Conservation (phyloP, 2,329 filamentous ascomycete species). For the Helicocarpus griseus region DNA sequence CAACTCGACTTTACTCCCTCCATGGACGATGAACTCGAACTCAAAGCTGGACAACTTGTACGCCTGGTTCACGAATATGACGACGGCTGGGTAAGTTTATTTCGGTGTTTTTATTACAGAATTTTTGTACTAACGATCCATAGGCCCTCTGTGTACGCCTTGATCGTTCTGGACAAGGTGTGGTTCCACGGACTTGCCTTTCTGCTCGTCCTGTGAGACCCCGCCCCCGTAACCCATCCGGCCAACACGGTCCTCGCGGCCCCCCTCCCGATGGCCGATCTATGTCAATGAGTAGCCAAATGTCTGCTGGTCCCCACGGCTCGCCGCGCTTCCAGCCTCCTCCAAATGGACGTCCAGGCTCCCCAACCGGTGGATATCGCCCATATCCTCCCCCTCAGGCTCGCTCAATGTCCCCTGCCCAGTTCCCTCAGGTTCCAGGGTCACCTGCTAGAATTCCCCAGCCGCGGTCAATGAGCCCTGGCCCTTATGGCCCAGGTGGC, state of each 20-base stretch:
- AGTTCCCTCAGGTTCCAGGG: slow-evolving; percentile 22
- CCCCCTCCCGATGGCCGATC: slow-evolving; percentile 23
- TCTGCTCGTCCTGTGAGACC: slow-evolving; percentile 88
- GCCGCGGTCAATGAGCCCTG: slow-evolving; percentile 35
- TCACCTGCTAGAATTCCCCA: slow-evolving; percentile 34
- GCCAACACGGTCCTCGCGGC: slow-evolving; percentile 23
- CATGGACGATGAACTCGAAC: slow-evolving; percentile 80
- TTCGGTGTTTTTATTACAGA: neutral
- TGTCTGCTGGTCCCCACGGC: slow-evolving; percentile 14
- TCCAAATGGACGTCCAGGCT: slow-evolving; percentile 18
- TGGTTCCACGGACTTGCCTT: slow-evolving; percentile 85
- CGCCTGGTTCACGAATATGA: slow-evolving; percentile 92
- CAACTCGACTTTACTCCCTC: slow-evolving; percentile 90
- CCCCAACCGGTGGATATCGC: slow-evolving; percentile 20
- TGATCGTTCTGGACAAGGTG: slow-evolving; percentile 84
- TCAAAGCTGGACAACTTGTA: slow-evolving; percentile 73
- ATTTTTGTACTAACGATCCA: slow-evolving; percentile 12
- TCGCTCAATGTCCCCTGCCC: slow-evolving; percentile 25
- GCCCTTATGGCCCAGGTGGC: slow-evolving; percentile 34
- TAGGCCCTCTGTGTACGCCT: slow-evolving; percentile 84
- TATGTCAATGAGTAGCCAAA: slow-evolving; percentile 16
- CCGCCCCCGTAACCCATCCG: slow-evolving; percentile 42
- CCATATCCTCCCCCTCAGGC: slow-evolving; percentile 8
- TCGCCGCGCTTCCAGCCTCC: slow-evolving; percentile 16
- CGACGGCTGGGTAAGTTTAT: slow-evolving; percentile 79